Evolutionary conservation across 371 early-diverging fungal genomes (phyloP), one percentile per base, ranked within the genome.

Genomic region (Mucor plumbeus): DNA sequence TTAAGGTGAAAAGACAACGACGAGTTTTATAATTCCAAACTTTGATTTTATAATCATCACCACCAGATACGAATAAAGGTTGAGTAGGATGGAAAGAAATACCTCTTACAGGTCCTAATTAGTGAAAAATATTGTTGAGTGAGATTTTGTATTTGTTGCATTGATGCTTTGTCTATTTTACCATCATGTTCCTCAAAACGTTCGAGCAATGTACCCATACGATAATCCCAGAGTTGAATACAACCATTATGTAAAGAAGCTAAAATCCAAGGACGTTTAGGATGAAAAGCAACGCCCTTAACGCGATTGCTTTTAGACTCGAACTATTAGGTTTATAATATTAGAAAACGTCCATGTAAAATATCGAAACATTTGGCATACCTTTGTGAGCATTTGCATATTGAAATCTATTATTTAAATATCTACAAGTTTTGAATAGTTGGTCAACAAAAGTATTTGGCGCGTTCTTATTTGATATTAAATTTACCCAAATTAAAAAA

Each of bases 11-110:
- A 14, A 96, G 82, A 76, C 99, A 97, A 67, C 95, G 92, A 44
- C 95, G 91, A 41, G 92, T 94, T 78, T 99, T 99, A 87, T 97
- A 96, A 84, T 97, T 97, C 99, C 99, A 99, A n/a, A 99, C 94
- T 77, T 98, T 97, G 76, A 99, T 95, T 76, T 97, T 95, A 86
- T 95, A 95, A 82, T 99, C 99, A 80, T 99, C 99, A 65, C 99
- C 99, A 43, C 97, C 99, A 47, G 97, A 96, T 14, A 96, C 99
- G 83, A 99, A 99, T 11, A 99, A 80, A 39, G 99, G 97, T 71
- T 99, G 98, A 7, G 95, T 92, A 11, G 96, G 96, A 77, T 99
- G 99, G 79, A 99, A 99, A 34, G 95, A 88, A 62, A 99, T 91
- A 21, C 97, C 97, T 61, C 99, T 93, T 21, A 99, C 99, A 55